A percentile compares a stretch with the other conserved stretches of the same genome.
phyloP scores from a whole-genome alignment of 768 basidiomycete genomes.

The Tricholoma bakamatsutake region DNA sequence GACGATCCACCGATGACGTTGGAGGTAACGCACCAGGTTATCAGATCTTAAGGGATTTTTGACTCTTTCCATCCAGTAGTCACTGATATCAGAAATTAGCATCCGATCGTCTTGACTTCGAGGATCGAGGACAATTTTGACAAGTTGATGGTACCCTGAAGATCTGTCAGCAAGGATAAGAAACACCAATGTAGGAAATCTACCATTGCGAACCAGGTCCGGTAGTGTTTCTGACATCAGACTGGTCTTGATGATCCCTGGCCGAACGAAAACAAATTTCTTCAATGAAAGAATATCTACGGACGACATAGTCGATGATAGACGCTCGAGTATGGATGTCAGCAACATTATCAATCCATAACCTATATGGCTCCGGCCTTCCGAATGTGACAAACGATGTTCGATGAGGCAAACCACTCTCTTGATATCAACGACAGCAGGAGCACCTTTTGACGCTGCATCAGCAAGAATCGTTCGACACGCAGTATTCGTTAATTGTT shows the following conservation, averaged over 20 bases:
- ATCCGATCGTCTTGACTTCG: constrained; percentile 29
- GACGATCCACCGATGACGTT: neutral
- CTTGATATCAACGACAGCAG: constrained; percentile 26
- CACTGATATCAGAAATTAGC: constrained; percentile 33
- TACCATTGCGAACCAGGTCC: constrained; percentile 29
- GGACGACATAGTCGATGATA: constrained; percentile 20
- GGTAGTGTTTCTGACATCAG: constrained; percentile 25
- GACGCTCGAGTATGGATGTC: constrained; percentile 27
- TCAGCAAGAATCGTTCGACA: constrained; percentile 31
- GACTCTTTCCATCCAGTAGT: constrained; percentile 33
- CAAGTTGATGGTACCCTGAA: constrained; percentile 37
- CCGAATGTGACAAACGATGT: constrained; percentile 25
- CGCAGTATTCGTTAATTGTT: constrained; percentile 20
- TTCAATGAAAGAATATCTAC: constrained; percentile 33
- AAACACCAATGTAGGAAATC: neutral
- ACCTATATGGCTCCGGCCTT: constrained; percentile 16
- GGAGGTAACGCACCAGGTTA: neutral
- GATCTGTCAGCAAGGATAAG: constrained; percentile 1
- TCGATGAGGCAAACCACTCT: constrained; percentile 31
- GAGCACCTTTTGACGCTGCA: constrained; percentile 19
- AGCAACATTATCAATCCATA: constrained; percentile 33
- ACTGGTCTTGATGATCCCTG: constrained; percentile 26
- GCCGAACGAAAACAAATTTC: constrained; percentile 30
- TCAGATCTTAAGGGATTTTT: neutral
- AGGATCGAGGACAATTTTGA: constrained; percentile 33